phyloP scores from a whole-genome alignment of 1,139 yeast species.

The Yamadazyma atmosphaerica region DNA sequence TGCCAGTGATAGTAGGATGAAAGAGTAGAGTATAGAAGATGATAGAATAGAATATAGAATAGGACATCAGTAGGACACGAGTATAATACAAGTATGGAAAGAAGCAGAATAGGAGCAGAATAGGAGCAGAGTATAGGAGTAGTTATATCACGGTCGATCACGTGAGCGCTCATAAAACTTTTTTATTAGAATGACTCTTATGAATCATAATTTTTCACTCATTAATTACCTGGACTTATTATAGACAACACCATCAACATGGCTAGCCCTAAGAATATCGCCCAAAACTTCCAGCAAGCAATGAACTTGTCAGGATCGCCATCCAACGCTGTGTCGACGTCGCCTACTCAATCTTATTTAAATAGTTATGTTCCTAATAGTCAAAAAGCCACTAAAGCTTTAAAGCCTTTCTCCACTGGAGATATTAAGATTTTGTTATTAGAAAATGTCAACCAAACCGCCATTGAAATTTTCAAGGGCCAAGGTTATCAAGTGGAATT shows the following conservation, averaged over 20 bases:
- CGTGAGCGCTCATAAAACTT: constrained; percentile 1
- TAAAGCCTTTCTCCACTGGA: constrained; percentile 88
- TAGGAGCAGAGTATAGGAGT: too few relatives aligned
- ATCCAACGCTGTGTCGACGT: constrained; percentile 72
- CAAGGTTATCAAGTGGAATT: constrained; percentile 98
- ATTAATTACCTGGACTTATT: neutral
- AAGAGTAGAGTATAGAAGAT: too few relatives aligned
- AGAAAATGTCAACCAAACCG: constrained; percentile 93
- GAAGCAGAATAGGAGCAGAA: neutral
- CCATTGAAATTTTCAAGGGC: constrained; percentile 75
- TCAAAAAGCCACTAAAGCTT: constrained; percentile 59
- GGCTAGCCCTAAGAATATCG: constrained; percentile 72
- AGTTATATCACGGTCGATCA: constrained; percentile 4
- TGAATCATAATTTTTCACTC: neutral
- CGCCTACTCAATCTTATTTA: constrained; percentile 59
- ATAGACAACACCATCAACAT: constrained; percentile 28
- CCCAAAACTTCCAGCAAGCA: constrained; percentile 56
- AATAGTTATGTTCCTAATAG: constrained; percentile 39
- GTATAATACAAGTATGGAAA: neutral
- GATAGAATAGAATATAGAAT: neutral
- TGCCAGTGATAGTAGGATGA: constrained; percentile 45
- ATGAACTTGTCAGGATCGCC: constrained; percentile 54
- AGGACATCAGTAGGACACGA: neutral
- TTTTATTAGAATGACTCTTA: constrained; percentile 3
- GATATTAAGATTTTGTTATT: constrained; percentile 88